Evolutionary conservation across 192 early-diverging fungal genomes (phyloP).

Genomic region (Spizellomyces punctatus): DNA sequence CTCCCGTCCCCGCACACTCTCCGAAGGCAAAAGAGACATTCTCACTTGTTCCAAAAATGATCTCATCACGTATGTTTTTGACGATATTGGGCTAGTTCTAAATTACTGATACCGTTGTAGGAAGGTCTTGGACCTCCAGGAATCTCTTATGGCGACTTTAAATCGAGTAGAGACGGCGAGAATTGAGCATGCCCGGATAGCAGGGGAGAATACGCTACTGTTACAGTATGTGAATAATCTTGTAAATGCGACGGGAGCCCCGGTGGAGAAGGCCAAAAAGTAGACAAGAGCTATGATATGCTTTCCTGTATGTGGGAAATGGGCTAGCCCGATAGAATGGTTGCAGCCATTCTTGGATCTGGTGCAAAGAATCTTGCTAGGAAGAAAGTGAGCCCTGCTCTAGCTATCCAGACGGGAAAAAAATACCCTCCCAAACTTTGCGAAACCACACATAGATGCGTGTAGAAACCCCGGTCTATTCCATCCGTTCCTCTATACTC

Average conservation of each 20-base stretch:
- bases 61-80: conserved; percentile 9
- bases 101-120: not conserved
- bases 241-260: conserved; percentile 37
- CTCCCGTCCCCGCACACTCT: too few species aligned
- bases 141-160: conserved; percentile 29
- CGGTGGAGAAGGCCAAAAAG: conserved; percentile 4
- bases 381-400: too few species aligned
- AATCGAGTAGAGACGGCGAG: conserved; percentile 37
- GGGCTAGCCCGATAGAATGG: too few species aligned
- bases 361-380: too few species aligned
- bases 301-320: too few species aligned
- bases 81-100: not conserved
- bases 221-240: conserved; percentile 57
- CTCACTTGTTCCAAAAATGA: not conserved
- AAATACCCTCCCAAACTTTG: too few species aligned
- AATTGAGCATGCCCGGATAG: conserved; percentile 27
- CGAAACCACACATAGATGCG: too few species aligned
- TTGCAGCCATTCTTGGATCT: too few species aligned
- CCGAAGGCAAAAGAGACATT: too few species aligned
- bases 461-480: too few species aligned
- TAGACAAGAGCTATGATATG: not conserved
- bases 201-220: conserved; percentile 43
- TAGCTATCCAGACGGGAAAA: too few species aligned
- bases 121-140: conserved; percentile 22
- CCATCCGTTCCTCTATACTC: too few species aligned